A percentile compares a stretch with the other conserved stretches of the same genome.
Evolutionary conservation across 345 rosid genomes (phyloP).

Genomic region (Linum trigynum): DNA sequence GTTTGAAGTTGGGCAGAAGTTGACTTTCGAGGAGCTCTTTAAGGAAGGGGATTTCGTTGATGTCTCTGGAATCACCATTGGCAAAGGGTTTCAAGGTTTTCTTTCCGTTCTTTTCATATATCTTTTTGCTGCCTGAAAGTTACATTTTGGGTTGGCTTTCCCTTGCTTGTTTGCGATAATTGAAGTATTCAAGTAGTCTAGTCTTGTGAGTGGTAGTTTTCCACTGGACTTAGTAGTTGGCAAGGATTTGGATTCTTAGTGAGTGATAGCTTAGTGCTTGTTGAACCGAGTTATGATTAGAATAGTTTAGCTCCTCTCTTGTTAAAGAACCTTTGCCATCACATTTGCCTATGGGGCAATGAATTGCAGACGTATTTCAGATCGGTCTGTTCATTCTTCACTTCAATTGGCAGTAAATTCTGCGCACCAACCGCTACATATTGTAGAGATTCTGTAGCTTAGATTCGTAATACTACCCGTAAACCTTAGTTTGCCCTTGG

Average conservation of each 20-base stretch:
- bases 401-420: too few relatives aligned
- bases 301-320: background rate
- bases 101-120: too few relatives aligned
- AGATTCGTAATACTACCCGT: too few relatives aligned
- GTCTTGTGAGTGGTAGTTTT: background rate
- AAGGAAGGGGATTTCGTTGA: constrained; percentile 85
- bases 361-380: too few relatives aligned
- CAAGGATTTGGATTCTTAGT: background rate
- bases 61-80: constrained; percentile 83
- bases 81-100: constrained; percentile 91
- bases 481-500: too few relatives aligned
- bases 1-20: constrained; percentile 58
- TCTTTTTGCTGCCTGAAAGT: background rate
- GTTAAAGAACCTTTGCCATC: too few relatives aligned
- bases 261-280: background rate
- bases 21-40: constrained; percentile 59
- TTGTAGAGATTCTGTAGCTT: too few relatives aligned
- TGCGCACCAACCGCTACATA: too few relatives aligned
- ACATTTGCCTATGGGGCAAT: too few relatives aligned
- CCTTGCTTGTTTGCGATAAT: background rate
- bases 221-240: background rate
- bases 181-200: background rate
- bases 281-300: background rate
- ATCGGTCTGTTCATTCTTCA: too few relatives aligned
- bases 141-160: background rate